Base-by-base conservation (phyloP, 768 basidiomycete species). In the Mrakia gelida region DNA sequence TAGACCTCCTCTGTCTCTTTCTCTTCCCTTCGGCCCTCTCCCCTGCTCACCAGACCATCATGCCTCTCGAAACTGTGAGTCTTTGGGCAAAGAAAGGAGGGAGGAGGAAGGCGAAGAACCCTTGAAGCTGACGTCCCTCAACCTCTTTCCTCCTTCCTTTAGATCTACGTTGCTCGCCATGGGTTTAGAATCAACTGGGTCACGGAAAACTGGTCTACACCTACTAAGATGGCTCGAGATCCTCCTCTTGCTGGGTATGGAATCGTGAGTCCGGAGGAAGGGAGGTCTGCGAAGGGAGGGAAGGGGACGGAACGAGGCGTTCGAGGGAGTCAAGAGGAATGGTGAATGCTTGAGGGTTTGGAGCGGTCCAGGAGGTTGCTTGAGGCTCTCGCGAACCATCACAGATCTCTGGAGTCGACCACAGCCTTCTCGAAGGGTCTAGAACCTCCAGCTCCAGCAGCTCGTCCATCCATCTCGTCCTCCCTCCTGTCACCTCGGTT, bases 181-280 rank as follows among this genome's bases (percentile, higher is more conserved):
- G 84, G 82, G 0, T 84, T 84, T 80, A 76, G 83, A 21, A 65
- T n/a, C 15, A 85, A 83, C 67, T 85, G 84, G 84, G 77, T 85
- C 41, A 82, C 83, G 49, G 81, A 77, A 52, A 82, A 82, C 75
- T 83, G 80, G 78, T 80, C 82, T 16, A 80, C 81, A 34, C 81
- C 81, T 9, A 82, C 83, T 28, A 80, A 81, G 21, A 82, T 83
- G 80, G 80, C 80, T n/a, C 78, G 84, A 34, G 84, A 85, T 82
- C 84, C 84, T 70, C 83, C 84, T 26, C 73, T 78, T 4, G 77
- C 77, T 2, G 77, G 61, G 1, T 74, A 78, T n/a, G 77, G 77
- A 4, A 28, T 75, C 16, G 77, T 76, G 54, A 70, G 75, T n/a
- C n/a, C n/a, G n/a, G n/a, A n/a, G n/a, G n/a, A n/a, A n/a, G n/a